These are phyloP conservation scores for Cenchrus purpureus DNA, from an alignment of 176 grass and related monocot genomes.

Conservation along the genomic window DNA sequence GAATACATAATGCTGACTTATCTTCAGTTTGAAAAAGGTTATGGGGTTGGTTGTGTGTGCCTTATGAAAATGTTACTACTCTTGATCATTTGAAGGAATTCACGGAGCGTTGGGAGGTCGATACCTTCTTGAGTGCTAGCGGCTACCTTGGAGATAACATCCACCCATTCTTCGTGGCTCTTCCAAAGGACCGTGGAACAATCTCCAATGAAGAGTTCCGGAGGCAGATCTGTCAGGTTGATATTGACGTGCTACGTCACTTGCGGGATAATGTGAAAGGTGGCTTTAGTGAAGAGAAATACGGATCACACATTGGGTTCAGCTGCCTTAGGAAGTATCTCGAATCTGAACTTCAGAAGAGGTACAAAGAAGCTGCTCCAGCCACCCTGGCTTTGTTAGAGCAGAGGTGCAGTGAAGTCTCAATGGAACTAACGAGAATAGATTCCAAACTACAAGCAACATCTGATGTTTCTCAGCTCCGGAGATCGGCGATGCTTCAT, in stretches of 20 bases:
- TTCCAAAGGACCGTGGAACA: conserved; percentile 96
- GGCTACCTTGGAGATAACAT: conserved; percentile 95
- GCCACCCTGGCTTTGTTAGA: conserved; percentile 90
- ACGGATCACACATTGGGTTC: conserved; percentile 77
- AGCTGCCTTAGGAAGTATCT: conserved; percentile 76
- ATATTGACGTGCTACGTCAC: conserved; percentile 70
- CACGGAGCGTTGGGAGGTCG: conserved; percentile 90
- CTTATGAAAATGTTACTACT: conserved; percentile 27
- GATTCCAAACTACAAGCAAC: conserved; percentile 88
- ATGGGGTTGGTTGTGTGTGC: background rate
- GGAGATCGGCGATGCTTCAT: conserved; percentile 90
- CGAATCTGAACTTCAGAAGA: conserved; percentile 90
- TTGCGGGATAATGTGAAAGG: conserved; percentile 84
- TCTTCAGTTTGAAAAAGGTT: conserved; percentile 12
- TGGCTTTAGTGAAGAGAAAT: conserved; percentile 96
- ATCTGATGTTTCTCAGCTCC: conserved; percentile 85
- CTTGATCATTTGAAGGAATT: conserved; percentile 77
- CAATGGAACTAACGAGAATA: conserved; percentile 63
- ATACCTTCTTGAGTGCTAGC: conserved; percentile 81
- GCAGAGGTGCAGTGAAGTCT: conserved; percentile 85
- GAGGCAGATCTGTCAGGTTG: conserved; percentile 90
- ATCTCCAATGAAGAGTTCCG: conserved; percentile 93
- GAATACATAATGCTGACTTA: background rate
- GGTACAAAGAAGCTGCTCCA: conserved; percentile 95
- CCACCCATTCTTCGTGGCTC: conserved; percentile 89